Percentiles rank a stretch among this genome's conserved stretches.
phyloP scores from a whole-genome alignment of 2,329 filamentous ascomycete genomes.

The Fusarium buharicum region DNA sequence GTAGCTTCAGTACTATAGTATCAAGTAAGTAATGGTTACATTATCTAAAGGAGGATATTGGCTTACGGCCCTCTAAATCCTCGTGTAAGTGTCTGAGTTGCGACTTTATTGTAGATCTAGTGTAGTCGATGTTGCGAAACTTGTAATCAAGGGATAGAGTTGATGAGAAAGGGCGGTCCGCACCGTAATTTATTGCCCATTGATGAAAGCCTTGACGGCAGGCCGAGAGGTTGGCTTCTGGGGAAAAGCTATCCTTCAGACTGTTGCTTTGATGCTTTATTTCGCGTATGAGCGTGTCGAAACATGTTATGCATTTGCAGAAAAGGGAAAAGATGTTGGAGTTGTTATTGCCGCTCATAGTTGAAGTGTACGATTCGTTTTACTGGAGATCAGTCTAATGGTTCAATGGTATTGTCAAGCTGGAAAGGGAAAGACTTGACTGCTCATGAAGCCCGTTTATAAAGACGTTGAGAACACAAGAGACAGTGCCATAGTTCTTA shows the following conservation, averaged over 20 bases:
- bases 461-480: neutral
- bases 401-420: neutral
- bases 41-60: neutral
- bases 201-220: conserved; percentile 12
- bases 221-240: conserved; percentile 2
- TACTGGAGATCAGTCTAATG: neutral
- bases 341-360: neutral
- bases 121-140: conserved; percentile 22
- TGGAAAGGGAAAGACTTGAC: neutral
- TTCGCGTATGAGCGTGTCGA: conserved; percentile 7
- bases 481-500: neutral
- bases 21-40: neutral
- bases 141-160: conserved; percentile 33
- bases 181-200: conserved; percentile 26
- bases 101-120: conserved; percentile 4
- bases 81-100: conserved; percentile 19
- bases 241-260: conserved; percentile 4
- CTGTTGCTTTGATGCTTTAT: neutral
- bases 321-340: conserved; percentile 15
- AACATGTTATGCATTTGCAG: conserved; percentile 9
- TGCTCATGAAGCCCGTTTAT: conserved; percentile 4
- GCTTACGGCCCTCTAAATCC: conserved; percentile 25
- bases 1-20: conserved; percentile 11
- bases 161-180: conserved; percentile 2
- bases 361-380: neutral